A percentile compares a stretch with the other conserved stretches of the same genome.
These are phyloP conservation scores for Scheffersomyces illinoinensis DNA, from an alignment of 1,139 yeast species.

Conservation along the genomic window DNA sequence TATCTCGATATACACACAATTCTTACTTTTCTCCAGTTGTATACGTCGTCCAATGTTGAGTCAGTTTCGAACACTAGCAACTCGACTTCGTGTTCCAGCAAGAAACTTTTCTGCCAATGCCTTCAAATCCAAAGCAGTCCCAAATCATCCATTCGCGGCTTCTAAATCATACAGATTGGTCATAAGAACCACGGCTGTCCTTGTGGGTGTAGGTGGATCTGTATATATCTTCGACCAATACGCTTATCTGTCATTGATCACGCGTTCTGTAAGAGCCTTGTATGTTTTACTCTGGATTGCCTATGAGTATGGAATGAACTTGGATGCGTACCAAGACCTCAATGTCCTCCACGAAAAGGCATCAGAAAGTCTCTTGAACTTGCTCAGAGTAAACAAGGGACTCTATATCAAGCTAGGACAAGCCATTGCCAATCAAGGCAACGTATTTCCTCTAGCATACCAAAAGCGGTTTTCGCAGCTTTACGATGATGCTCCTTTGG, in stretches of 20 bases:
- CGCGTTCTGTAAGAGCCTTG: conserved; percentile 55
- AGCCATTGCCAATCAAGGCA: conserved; percentile 71
- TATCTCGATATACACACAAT: not conserved
- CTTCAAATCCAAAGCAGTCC: not conserved
- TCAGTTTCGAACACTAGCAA: not conserved
- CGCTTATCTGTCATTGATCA: conserved; percentile 48
- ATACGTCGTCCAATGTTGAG: not conserved
- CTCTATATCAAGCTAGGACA: conserved; percentile 76
- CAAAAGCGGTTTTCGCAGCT: conserved; percentile 55
- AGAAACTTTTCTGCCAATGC: not conserved
- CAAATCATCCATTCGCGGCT: not conserved
- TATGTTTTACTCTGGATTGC: conserved; percentile 54
- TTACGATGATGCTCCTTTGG: conserved; percentile 73
- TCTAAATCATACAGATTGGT: not conserved
- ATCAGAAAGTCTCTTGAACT: conserved; percentile 53
- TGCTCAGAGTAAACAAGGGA: conserved; percentile 64
- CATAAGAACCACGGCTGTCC: not conserved
- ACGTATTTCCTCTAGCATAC: conserved; percentile 62
- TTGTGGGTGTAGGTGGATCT: conserved; percentile 5
- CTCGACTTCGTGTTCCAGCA: not conserved
- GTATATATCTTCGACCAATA: conserved; percentile 40
- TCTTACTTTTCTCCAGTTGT: too few relatives aligned
- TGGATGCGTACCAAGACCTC: conserved; percentile 38
- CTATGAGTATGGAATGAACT: conserved; percentile 55
- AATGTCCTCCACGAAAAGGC: conserved; percentile 60